Conservation (phyloP, 2,329 filamentous ascomycete genomes). For the Cercospora berteroae region DNA sequence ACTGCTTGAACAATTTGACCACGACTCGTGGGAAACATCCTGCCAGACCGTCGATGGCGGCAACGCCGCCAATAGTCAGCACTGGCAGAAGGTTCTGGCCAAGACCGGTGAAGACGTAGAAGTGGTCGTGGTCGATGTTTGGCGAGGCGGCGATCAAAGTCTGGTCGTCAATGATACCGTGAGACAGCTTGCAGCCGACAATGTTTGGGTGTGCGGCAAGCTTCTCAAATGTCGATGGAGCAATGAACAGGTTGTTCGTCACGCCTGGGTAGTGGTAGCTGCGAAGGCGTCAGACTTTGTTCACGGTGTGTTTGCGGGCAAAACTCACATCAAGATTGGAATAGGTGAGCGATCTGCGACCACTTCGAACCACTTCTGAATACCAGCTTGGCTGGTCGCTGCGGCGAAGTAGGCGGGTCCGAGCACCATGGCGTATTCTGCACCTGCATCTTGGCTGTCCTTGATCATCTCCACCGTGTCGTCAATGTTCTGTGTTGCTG, state of each 20-base stretch:
- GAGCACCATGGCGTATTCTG: slow-evolving; percentile 62
- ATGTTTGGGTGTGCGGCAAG: slow-evolving; percentile 65
- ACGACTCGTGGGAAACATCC: slow-evolving; percentile 64
- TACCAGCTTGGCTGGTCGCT: slow-evolving; percentile 57
- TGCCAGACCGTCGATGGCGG: slow-evolving; percentile 65
- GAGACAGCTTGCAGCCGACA: slow-evolving; percentile 67
- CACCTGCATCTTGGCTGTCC: slow-evolving; percentile 57
- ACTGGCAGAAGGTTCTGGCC: slow-evolving; percentile 65
- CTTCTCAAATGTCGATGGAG: slow-evolving; percentile 57
- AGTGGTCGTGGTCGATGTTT: slow-evolving; percentile 57
- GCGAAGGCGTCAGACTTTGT: slow-evolving; percentile 5
- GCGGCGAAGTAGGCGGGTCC: slow-evolving; percentile 65
- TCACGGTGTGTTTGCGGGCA: neutral
- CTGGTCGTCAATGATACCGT: slow-evolving; percentile 65
- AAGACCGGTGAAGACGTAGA: slow-evolving; percentile 63
- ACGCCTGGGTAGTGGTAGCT: slow-evolving; percentile 67
- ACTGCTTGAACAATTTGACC: slow-evolving; percentile 56
- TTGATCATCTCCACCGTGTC: slow-evolving; percentile 59
- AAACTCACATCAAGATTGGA: slow-evolving; percentile 58
- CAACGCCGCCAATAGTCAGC: slow-evolving; percentile 61
- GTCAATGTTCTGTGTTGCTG: slow-evolving; percentile 60
- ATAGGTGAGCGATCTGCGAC: slow-evolving; percentile 61
- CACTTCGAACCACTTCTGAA: slow-evolving; percentile 60
- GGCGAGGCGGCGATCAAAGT: slow-evolving; percentile 60
- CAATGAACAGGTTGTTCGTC: slow-evolving; percentile 62